These are phyloP conservation scores for Leccinum boreale DNA, from an alignment of 768 basidiomycete species.

Conservation along the genomic window DNA sequence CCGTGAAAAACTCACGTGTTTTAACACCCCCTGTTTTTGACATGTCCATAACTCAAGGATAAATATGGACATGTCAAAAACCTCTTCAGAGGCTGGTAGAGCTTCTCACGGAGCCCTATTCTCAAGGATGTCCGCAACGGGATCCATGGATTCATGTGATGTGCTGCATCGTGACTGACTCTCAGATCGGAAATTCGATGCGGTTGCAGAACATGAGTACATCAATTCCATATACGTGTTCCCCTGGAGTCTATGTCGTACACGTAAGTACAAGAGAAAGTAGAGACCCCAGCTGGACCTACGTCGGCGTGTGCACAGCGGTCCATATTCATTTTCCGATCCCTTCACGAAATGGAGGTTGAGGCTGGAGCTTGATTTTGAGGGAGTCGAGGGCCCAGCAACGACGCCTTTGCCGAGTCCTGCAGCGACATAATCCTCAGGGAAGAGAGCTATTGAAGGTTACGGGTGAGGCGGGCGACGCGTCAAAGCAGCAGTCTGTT, in stretches of 20 bases:
- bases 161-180: not conserved
- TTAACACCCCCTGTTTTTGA: too few relatives aligned
- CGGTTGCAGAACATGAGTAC: too few relatives aligned
- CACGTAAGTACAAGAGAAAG: slow-evolving; percentile 77
- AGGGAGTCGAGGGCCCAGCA: slow-evolving; percentile 93
- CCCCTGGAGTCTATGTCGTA: not conserved
- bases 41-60: too few relatives aligned
- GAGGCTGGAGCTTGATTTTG: slow-evolving; percentile 80
- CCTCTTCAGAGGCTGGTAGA: too few relatives aligned
- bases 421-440: slow-evolving; percentile 89
- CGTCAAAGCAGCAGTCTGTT: not conserved
- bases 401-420: slow-evolving; percentile 91
- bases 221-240: too few relatives aligned
- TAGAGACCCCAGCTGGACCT: slow-evolving; percentile 92
- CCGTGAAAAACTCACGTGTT: too few relatives aligned
- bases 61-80: too few relatives aligned
- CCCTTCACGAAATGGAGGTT: too few relatives aligned
- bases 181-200: too few relatives aligned
- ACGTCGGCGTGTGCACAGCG: slow-evolving; percentile 71
- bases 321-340: slow-evolving; percentile 69
- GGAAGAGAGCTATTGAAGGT: not conserved
- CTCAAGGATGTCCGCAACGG: not conserved
- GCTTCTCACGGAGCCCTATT: not conserved
- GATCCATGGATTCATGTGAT: not conserved
- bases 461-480: too few relatives aligned